These are phyloP conservation scores for Vaccinium corymbosum DNA, from an alignment of 148 eudicot genomes.

Conservation along the genomic window DNA sequence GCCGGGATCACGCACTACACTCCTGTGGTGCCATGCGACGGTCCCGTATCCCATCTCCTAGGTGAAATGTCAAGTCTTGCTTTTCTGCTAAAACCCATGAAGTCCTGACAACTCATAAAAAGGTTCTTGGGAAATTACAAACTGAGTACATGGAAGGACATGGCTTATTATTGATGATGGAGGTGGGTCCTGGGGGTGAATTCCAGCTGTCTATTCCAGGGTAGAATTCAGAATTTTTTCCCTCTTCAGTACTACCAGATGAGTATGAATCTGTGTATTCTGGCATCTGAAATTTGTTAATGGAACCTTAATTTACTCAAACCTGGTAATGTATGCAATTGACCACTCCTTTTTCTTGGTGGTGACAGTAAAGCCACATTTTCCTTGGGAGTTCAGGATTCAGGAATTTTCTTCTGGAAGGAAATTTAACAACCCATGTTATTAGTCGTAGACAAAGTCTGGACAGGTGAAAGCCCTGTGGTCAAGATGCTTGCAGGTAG, in stretches of 20 bases:
- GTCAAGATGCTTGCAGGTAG: background rate
- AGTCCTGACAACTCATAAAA: background rate
- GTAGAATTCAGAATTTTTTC: background rate
- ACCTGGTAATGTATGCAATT: background rate
- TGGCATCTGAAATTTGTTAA: background rate
- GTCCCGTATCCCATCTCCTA: background rate
- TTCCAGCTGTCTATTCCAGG: background rate
- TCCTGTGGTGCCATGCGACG: too few species aligned
- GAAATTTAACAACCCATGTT: background rate
- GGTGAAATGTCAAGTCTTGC: background rate
- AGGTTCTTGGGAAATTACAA: background rate
- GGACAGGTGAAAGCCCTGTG: background rate
- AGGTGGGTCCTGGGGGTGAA: background rate
- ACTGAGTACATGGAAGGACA: background rate
- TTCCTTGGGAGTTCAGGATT: background rate
- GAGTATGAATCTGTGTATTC: background rate
- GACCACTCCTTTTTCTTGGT: background rate
- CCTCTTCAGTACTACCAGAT: background rate
- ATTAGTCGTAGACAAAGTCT: background rate
- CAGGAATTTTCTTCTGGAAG: background rate
- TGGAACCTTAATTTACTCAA: background rate
- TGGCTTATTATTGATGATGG: background rate
- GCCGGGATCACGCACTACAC: too few species aligned
- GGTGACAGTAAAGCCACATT: background rate
- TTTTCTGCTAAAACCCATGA: constrained; percentile 9